Base-by-base conservation (phyloP, 352 stramenopile genomes). In the Phytophthora melonis region DNA sequence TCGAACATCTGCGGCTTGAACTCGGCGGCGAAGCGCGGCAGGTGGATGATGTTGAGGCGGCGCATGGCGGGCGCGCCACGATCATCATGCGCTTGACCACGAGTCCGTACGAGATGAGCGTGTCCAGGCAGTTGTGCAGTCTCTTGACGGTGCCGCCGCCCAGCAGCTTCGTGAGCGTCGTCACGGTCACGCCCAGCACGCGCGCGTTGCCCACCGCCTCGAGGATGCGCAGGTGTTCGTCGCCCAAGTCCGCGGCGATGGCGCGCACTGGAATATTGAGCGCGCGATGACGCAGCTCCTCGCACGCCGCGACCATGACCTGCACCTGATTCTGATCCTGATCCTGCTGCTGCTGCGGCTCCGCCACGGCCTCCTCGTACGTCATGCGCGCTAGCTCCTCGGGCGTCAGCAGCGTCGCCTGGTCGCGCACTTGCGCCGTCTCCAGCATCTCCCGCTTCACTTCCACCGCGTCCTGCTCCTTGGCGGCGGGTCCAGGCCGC, bases 81-180 rank as follows among this genome's bases (percentile, higher is more conserved):
- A 95, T 92, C 80, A 95, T 86, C 79, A 94, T 92, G 70, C 88
- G 74, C 77, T 95, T 95, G 45, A 94, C 83, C 39, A 95, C 86
- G 25, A 95, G 61, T 30, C 79, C 80, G 71, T 93, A 91, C 57
- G 88, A 95, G 13, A 95, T 80, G 3, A 95, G 74, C 68, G 83
- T 93, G 64, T 95, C 88, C 19, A 95, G 78, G 23, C 71, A 87
- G 58, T 87, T 94, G 74, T 95, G 88, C 65, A 93, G 63, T 41
- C 84, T 77, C 74, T 95, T 95, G 39, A 95, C 83, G 3, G 83
- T 86, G 3, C 74, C 63, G 2, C 67, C 78, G 8, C 41, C 47
- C 32, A 86, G 71, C n/a, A 87, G 53, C 3, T 72, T 62, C 2
- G 67, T 78, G 1, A 95, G 64, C 2, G 74, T 75, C 19, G 77